Evolutionary conservation across 805 yeast genomes (phyloP).

Genomic region (Starmerella tilneyi): DNA sequence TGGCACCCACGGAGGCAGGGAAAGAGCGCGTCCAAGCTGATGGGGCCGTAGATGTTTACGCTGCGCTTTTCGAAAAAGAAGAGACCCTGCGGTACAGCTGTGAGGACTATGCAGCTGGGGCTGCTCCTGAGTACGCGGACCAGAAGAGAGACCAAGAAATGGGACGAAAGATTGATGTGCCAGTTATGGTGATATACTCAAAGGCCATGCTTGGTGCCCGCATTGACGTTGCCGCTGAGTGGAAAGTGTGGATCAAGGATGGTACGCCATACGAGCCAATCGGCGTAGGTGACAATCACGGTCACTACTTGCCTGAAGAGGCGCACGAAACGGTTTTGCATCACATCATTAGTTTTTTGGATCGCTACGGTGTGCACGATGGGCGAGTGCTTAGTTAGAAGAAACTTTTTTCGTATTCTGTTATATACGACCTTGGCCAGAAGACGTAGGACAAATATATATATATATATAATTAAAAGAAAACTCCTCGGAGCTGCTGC

Average conservation of each 20-base stretch:
- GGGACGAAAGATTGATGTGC: not conserved
- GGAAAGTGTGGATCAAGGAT: conserved; percentile 1
- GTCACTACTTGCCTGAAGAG: conserved; percentile 4
- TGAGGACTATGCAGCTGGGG: conserved; percentile 4
- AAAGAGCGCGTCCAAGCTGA: not conserved
- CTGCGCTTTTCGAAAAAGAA: not conserved
- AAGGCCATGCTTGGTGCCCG: not conserved
- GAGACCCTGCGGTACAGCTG: not conserved
- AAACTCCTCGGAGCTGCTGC: too few species aligned
- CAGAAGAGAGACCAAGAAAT: not conserved
- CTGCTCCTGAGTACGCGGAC: not conserved
- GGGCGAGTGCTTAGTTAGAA: too few species aligned
- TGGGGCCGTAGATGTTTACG: conserved; percentile 4
- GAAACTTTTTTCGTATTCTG: too few species aligned
- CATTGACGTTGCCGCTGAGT: not conserved
- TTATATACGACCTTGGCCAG: too few species aligned
- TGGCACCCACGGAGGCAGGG: not conserved
- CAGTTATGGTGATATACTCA: not conserved
- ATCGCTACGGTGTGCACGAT: too few species aligned
- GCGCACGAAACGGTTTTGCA: not conserved
- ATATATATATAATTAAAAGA: not conserved
- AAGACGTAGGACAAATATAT: too few species aligned
- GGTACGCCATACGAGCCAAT: conserved; percentile 1
- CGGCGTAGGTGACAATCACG: not conserved
- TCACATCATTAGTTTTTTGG: too few species aligned